Evolutionary conservation across 148 eudicot species (phyloP).

Genomic region (Vaccinium myrtillus): DNA sequence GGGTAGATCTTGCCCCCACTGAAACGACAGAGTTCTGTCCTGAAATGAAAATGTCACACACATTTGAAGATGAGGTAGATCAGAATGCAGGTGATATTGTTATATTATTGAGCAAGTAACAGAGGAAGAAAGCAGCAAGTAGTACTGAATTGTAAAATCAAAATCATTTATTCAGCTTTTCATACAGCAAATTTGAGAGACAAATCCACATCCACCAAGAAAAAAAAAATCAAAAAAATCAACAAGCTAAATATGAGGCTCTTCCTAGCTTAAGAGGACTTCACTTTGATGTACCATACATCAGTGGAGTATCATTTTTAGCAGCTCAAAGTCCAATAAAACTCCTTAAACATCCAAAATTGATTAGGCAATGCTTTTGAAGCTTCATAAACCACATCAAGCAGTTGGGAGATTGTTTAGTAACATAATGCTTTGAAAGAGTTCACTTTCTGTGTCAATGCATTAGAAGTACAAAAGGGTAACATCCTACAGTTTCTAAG

Average conservation of each 20-base stretch:
- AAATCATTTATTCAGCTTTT: background rate
- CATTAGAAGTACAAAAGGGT: background rate
- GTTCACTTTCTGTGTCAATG: background rate
- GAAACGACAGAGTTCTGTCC: conserved; percentile 38
- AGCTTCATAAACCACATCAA: background rate
- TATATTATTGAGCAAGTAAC: background rate
- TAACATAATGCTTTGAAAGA: background rate
- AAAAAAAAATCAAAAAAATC: background rate
- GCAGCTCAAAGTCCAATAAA: background rate
- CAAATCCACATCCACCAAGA: background rate
- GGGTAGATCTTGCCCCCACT: conserved; percentile 44
- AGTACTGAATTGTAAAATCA: background rate
- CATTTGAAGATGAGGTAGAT: background rate
- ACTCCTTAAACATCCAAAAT: background rate
- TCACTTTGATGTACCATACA: background rate
- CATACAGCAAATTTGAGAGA: background rate
- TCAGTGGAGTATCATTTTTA: background rate
- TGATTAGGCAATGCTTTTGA: background rate
- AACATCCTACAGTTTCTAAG: background rate
- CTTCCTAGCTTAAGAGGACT: background rate
- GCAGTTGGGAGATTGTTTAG: background rate
- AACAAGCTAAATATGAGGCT: background rate
- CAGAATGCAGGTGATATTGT: background rate
- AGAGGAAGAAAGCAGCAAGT: background rate
- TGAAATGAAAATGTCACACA: background rate